Conservation (phyloP, 805 yeast genomes). For the Lachancea waltii region DNA sequence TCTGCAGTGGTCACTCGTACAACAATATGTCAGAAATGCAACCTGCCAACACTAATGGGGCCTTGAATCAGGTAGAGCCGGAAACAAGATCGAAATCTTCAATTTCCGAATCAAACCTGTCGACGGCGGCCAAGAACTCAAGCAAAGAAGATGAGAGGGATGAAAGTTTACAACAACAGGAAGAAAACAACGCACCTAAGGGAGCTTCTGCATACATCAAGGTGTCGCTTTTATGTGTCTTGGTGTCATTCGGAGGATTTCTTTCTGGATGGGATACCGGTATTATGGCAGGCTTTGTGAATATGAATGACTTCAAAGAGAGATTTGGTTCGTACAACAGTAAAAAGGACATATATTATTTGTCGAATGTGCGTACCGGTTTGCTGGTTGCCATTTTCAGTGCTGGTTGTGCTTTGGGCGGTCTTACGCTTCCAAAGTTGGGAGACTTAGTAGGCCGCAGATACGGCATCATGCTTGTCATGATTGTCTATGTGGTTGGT, state of each 20-base stretch:
- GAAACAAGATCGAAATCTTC: too few species aligned
- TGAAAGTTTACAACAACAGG: too few species aligned
- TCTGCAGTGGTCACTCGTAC: too few species aligned
- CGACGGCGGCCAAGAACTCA: too few species aligned
- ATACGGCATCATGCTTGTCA: conserved; percentile 71
- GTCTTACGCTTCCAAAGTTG: conserved; percentile 64
- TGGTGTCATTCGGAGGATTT: conserved; percentile 43
- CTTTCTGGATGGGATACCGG: conserved; percentile 83
- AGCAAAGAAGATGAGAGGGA: too few species aligned
- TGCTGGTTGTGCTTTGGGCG: conserved; percentile 76
- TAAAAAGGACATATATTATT: conserved; percentile 38
- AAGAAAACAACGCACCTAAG: too few species aligned
- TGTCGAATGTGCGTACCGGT: conserved; percentile 71
- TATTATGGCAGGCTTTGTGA: conserved; percentile 79
- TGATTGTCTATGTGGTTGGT: conserved; percentile 69
- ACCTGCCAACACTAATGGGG: too few species aligned
- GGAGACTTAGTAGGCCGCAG: conserved; percentile 77
- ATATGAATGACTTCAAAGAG: conserved; percentile 59
- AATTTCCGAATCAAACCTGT: too few species aligned
- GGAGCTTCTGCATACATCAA: too few species aligned
- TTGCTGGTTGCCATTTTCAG: conserved; percentile 84
- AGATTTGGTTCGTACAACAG: conserved; percentile 53
- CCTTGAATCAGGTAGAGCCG: too few species aligned
- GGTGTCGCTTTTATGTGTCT: conserved; percentile 26
- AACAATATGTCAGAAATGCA: too few species aligned